phyloP scores from a whole-genome alignment of 2,329 filamentous ascomycete species.

The Colletotrichum theobromicola region DNA sequence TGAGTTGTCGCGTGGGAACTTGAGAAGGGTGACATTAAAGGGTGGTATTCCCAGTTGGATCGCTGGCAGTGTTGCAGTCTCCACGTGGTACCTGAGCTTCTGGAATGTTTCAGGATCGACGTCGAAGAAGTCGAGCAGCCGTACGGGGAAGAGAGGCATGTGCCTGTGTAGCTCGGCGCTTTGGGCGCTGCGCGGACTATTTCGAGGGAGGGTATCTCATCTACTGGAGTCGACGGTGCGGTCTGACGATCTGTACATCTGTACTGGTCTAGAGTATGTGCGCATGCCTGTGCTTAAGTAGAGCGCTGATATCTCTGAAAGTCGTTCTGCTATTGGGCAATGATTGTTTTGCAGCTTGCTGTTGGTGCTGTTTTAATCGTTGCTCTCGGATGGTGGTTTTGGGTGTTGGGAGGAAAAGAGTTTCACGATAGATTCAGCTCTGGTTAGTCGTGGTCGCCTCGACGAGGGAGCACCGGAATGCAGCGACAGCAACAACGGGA shows the following conservation, averaged over 20 bases:
- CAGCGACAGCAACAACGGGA: not conserved
- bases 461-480: not conserved
- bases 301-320: not conserved
- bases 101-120: conserved; percentile 12
- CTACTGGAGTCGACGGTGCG: not conserved
- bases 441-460: not conserved
- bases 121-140: not conserved
- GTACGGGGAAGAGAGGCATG: not conserved
- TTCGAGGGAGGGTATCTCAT: not conserved
- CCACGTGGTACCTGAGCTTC: conserved; percentile 15
- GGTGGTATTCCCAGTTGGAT: not conserved
- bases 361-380: not conserved
- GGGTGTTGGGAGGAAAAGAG: not conserved
- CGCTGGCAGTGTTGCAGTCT: not conserved
- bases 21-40: not conserved
- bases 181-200: conserved; percentile 6
- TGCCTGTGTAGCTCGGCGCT: not conserved
- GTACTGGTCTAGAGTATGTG: not conserved
- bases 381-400: not conserved
- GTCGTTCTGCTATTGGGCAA: not conserved
- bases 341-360: not conserved
- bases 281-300: not conserved
- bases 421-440: conserved; percentile 12
- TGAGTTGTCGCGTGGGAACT: not conserved
- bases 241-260: not conserved